Percentiles rank a stretch among this genome's conserved stretches.
Evolutionary conservation across 139 green algal genomes (phyloP).

Genomic region (Edaphochlamys debaryana): DNA sequence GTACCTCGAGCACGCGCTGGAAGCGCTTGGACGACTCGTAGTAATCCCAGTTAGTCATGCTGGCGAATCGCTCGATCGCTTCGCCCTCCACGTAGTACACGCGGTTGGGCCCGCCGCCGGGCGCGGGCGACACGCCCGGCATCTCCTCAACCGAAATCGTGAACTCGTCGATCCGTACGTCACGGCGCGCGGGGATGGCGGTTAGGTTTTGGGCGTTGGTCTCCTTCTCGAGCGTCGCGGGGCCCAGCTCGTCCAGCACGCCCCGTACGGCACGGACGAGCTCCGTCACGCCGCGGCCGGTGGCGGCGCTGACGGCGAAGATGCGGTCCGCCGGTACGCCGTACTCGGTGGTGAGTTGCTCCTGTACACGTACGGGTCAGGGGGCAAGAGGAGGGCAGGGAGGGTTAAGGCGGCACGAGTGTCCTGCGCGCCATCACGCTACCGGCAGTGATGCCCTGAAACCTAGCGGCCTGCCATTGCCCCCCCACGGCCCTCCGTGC

Average conservation of each 20-base stretch:
- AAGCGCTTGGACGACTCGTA: conserved; percentile 85
- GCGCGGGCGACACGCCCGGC: neutral
- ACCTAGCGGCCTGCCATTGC: neutral
- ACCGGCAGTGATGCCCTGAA: too few species aligned
- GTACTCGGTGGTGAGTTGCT: neutral
- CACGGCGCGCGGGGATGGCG: conserved; percentile 34
- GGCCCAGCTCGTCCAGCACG: conserved; percentile 71
- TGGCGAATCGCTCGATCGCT: conserved; percentile 84
- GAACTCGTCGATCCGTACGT: conserved; percentile 80
- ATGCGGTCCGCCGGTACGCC: conserved; percentile 52
- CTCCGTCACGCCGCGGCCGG: conserved; percentile 57
- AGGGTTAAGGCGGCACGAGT: too few species aligned
- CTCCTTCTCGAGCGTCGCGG: conserved; percentile 45
- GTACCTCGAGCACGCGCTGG: conserved; percentile 71
- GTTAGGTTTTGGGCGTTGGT: conserved; percentile 73
- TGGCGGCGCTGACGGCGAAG: conserved; percentile 75
- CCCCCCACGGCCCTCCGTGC: neutral
- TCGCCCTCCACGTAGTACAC: conserved; percentile 68
- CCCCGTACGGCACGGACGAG: conserved; percentile 72
- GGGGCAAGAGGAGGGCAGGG: too few species aligned
- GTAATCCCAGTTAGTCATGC: conserved; percentile 97
- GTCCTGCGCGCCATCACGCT: too few species aligned
- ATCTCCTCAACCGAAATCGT: conserved; percentile 54
- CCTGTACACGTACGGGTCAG: too few species aligned
- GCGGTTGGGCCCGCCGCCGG: too few species aligned